phyloP scores from a whole-genome alignment of 805 yeast genomes.

The Brettanomyces naardenensis region DNA sequence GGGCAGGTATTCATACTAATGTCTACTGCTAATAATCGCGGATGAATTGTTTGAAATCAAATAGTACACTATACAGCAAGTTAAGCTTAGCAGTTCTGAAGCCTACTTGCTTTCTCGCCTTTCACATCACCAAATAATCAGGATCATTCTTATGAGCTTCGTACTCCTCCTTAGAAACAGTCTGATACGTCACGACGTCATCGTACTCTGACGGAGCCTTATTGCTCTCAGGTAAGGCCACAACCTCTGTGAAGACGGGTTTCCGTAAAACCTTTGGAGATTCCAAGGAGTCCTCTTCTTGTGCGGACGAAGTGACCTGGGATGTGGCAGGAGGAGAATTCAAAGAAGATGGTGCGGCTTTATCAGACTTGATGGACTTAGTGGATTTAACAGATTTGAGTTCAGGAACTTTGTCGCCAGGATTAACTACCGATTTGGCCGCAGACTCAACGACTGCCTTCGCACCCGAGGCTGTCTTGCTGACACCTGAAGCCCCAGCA shows the following conservation, averaged over 20 bases:
- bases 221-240: conserved; percentile 6
- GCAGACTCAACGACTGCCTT: conserved; percentile 17
- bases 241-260: conserved; percentile 21
- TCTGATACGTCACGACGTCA: conserved; percentile 36
- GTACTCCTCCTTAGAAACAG: conserved; percentile 40
- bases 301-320: background rate
- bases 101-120: too few relatives aligned
- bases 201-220: background rate
- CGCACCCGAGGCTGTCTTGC: conserved; percentile 15
- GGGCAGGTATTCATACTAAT: too few relatives aligned
- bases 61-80: too few relatives aligned
- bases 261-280: conserved; percentile 8
- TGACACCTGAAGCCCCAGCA: conserved; percentile 13
- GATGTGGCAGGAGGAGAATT: background rate
- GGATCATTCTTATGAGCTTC: conserved; percentile 39
- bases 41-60: too few relatives aligned
- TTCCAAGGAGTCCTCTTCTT: background rate
- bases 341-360: background rate
- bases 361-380: background rate
- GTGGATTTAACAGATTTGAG: conserved; percentile 6
- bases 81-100: too few relatives aligned
- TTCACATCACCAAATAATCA: conserved; percentile 32
- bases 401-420: conserved; percentile 4
- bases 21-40: too few relatives aligned
- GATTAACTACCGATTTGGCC: conserved; percentile 17